Base-by-base conservation (phyloP, 1,284 basidiomycete species). In the Ustilago bromivora region DNA sequence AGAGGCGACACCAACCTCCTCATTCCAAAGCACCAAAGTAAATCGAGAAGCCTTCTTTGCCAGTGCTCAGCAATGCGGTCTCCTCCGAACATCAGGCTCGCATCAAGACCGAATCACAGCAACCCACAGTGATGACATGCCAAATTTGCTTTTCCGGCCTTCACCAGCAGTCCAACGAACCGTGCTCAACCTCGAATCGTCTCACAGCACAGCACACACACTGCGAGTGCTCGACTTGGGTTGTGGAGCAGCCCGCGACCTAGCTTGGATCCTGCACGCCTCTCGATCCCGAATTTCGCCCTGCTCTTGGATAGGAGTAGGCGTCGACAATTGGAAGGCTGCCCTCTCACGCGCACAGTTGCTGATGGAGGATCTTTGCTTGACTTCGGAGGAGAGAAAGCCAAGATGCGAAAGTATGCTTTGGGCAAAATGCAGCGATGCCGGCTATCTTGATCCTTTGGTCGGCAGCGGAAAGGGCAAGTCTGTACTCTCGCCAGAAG, bases 271-370 rank as follows among this genome's bases (percentile, higher is more conserved):
- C 40, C 32, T 77, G 12, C 70, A 77, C 52, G 70, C 66, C 11
- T 77, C 75, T 4, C 70, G 66, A 41, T 58, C 38, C 28, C 70
- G 58, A 28, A 4, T 32, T 5, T 31, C 32, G 6, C 23, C 64
- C 7, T 15, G 15, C 15, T 19, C 6, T 23, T 77, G 75, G 75
- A 60, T 56, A 28, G 75, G 70, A 23, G 52, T 77, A 23, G 75
- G 63, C 19, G 28, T 77, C 41, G 75, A 77, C 61, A 77, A 67
- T 51, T 77, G 75, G 75, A 77, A 70, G 52, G 75, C 75, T 8
- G 70, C 60, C 31, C 66, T 77, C 46, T 41, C 10, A 15, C 66
- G 75, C 5, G 66, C 70, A 4, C 49, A 66, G 19, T 63, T 57
- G 49, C 60, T 77, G 19, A 66, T 67, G 63, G 17, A 64, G 3